Percentiles rank a stretch among this genome's conserved stretches.
Conservation (phyloP, 768 basidiomycete genomes). For the Psilocybe subaeruginosa region DNA sequence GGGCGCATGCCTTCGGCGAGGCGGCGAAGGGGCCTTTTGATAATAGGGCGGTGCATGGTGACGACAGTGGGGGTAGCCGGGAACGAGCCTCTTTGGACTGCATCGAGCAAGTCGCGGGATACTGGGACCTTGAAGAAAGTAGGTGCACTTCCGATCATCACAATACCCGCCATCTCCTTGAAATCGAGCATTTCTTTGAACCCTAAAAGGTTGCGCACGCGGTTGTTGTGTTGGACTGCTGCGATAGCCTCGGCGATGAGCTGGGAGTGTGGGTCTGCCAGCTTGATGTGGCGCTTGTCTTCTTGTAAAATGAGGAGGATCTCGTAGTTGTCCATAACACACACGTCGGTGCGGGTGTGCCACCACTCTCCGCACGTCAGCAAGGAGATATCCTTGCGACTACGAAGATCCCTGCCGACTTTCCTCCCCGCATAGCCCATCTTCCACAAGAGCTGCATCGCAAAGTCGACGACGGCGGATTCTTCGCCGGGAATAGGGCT, state of each 20-base stretch:
- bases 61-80: slow-evolving; percentile 23
- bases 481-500: slow-evolving; percentile 20
- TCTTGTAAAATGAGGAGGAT: slow-evolving; percentile 23
- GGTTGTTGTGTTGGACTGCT: slow-evolving; percentile 30
- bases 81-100: slow-evolving; percentile 20
- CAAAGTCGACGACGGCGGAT: slow-evolving; percentile 39
- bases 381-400: slow-evolving; percentile 27
- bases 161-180: slow-evolving; percentile 30
- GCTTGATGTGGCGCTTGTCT: slow-evolving; percentile 16
- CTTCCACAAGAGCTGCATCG: slow-evolving; percentile 26
- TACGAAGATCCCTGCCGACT: slow-evolving; percentile 16
- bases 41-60: slow-evolving; percentile 19
- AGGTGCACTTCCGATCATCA: slow-evolving; percentile 31
- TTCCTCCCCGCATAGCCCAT: slow-evolving; percentile 23
- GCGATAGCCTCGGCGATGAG: slow-evolving; percentile 24
- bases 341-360: slow-evolving; percentile 31
- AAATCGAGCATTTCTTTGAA: slow-evolving; percentile 18
- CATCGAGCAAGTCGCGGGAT: slow-evolving; percentile 20
- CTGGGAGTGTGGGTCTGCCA: slow-evolving; percentile 14
- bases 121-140: slow-evolving; percentile 33
- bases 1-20: slow-evolving; percentile 33
- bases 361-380: slow-evolving; percentile 30
- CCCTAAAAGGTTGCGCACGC: slow-evolving; percentile 7
- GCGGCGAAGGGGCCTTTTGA: slow-evolving; percentile 23
- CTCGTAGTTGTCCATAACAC: slow-evolving; percentile 26